Conservation (phyloP, 106 monocot species). For the Dendrobium chrysotoxum region DNA sequence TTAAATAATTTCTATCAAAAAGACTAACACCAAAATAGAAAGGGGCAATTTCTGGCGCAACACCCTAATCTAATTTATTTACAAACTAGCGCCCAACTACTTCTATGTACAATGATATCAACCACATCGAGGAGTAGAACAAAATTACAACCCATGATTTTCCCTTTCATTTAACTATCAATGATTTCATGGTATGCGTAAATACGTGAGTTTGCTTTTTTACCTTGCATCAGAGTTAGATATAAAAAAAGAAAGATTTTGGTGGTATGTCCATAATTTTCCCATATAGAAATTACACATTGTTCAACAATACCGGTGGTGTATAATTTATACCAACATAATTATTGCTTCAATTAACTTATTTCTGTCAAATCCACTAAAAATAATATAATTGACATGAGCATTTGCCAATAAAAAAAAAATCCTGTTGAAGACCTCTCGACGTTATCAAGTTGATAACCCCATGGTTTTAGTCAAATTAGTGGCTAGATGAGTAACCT, state of each 20-base stretch:
- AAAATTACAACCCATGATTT: neutral
- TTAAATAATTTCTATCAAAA: neutral
- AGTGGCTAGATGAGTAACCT: neutral
- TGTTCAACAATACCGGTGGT: neutral
- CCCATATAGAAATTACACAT: too few species aligned
- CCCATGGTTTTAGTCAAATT: neutral
- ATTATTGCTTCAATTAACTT: neutral
- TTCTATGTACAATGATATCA: neutral
- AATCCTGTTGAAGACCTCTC: neutral
- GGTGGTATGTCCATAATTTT: neutral
- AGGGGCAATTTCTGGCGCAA: neutral
- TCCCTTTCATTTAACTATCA: neutral
- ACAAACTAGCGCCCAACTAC: neutral
- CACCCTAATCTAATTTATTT: too few species aligned
- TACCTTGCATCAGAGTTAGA: neutral
- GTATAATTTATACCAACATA: neutral
- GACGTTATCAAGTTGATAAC: neutral
- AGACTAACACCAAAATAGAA: neutral
- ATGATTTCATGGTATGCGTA: neutral
- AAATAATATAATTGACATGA: neutral
- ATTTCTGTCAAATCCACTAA: neutral
- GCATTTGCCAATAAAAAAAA: neutral
- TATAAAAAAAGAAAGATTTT: neutral
- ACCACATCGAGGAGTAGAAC: neutral
- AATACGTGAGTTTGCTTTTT: neutral